Conservation (phyloP, 1,284 basidiomycete genomes). For the Cutaneotrichosporon sp. region DNA sequence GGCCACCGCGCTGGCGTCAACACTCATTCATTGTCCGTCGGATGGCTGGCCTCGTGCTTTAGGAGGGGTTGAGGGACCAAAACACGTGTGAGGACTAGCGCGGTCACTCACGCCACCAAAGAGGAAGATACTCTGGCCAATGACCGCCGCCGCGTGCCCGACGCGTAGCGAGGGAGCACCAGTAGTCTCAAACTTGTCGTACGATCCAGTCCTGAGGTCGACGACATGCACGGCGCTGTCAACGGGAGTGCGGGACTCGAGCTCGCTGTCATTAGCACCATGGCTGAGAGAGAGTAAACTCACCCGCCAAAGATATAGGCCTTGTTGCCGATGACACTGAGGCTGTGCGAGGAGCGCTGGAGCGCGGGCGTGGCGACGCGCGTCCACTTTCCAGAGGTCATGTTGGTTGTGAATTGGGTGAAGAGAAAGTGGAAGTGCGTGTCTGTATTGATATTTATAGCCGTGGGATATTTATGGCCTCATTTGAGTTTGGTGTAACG, state of each 20-base stretch:
- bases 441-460: no score
- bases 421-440: background rate
- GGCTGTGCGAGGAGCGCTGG: conserved; percentile 35
- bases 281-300: background rate
- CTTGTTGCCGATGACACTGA: conserved; percentile 22
- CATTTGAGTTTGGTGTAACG: background rate
- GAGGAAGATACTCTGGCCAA: conserved; percentile 31
- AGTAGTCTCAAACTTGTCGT: conserved; percentile 18
- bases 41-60: no score
- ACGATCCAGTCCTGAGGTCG: conserved; percentile 27
- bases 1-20: conserved; percentile 29
- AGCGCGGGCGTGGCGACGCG: conserved; percentile 17
- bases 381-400: conserved; percentile 9
- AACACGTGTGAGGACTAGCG: background rate
- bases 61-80: no score
- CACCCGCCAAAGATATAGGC: conserved; percentile 23
- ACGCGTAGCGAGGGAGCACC: conserved; percentile 33
- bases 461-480: background rate
- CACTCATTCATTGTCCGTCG: background rate
- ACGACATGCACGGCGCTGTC: conserved; percentile 32
- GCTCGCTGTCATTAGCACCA: conserved; percentile 13
- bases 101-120: conserved; percentile 35
- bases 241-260: conserved; percentile 35
- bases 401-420: background rate
- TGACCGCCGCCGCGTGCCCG: conserved; percentile 30